A percentile compares a stretch with the other conserved stretches of the same genome.
Conservation (phyloP, 2,329 filamentous ascomycete species). For the Ophiostoma ulmi region DNA sequence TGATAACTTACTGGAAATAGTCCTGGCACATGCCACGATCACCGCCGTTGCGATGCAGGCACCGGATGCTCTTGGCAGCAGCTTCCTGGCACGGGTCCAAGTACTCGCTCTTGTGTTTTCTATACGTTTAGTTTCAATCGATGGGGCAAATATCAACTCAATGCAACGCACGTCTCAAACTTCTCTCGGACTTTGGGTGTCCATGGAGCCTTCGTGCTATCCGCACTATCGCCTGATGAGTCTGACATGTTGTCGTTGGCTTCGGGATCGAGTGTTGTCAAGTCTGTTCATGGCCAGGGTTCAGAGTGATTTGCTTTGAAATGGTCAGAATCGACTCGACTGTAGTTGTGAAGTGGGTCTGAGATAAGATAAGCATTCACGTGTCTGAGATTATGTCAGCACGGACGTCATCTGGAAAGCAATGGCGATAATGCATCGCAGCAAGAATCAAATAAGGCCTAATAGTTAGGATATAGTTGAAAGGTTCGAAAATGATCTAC, state of each 20-base stretch:
- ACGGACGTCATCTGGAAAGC: background rate
- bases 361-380: conserved; percentile 6
- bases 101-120: conserved; percentile 84
- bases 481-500: background rate
- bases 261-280: background rate
- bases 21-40: conserved; percentile 87
- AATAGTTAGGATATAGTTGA: background rate
- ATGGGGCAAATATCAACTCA: background rate
- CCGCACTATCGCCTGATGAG: background rate
- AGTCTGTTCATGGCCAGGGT: background rate
- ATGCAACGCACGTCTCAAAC: conserved; percentile 54
- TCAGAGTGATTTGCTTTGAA: background rate
- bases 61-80: conserved; percentile 77
- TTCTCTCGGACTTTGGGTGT: conserved; percentile 55
- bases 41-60: conserved; percentile 80
- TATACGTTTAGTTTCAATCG: conserved; percentile 35
- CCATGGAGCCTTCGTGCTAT: conserved; percentile 37
- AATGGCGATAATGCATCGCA: background rate
- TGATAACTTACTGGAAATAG: conserved; percentile 74
- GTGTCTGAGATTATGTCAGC: background rate
- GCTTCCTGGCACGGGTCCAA: conserved; percentile 95
- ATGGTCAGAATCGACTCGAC: background rate
- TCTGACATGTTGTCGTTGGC: background rate
- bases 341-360: background rate
- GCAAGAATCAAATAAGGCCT: background rate